Base-by-base conservation (phyloP, 2,329 filamentous ascomycete species). In the Sarocladium brachiariae region DNA sequence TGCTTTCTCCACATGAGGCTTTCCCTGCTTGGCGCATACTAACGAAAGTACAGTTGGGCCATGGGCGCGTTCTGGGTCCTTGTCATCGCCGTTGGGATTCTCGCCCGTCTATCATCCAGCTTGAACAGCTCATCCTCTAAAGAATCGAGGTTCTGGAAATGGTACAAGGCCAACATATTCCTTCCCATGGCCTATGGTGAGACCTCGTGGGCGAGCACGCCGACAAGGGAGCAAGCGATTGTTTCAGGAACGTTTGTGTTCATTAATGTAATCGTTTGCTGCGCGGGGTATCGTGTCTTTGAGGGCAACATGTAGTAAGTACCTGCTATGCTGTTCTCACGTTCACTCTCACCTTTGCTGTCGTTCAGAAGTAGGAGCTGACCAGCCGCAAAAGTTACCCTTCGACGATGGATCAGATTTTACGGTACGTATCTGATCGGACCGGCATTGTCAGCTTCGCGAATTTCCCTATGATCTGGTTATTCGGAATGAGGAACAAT, bases 401-500 rank as follows among this genome's bases (percentile, higher is more conserved):
- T 0, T 54, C 58, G 0, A 51, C 57, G 0, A 59, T 59, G 2
- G 62, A 59, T 4, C 72, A 75, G 51, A 41, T 65, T 0, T 66
- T 70, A 35, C 77, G 81, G 1, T 84, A 82, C 51, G 69, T 81
- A 0, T 77, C 80, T 0, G 81, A 86, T 53, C 74, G 84, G 9
- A 83, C 81, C 0, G 83, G 83, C 0, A 76, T 83, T 27, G 71
- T 87, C 21, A 77, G 80, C 0, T 78, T 83, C 56, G 78, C 77
- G 3, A 84, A 84, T 54, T 72, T 87, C 6, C 80, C 81, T 0
- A 58, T 84, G 2, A 66, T 86, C 0, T 86, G 82, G 81, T 63
- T 87, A 0, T 87, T 87, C 55, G 79, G 77, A 0, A 78, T 80
- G 59, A 71, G 84, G 9, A 88, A 87, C 54, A 86, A 87, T 49